Conservation (phyloP, 148 eudicot genomes). For the Amaranthus hypochondriacus region DNA sequence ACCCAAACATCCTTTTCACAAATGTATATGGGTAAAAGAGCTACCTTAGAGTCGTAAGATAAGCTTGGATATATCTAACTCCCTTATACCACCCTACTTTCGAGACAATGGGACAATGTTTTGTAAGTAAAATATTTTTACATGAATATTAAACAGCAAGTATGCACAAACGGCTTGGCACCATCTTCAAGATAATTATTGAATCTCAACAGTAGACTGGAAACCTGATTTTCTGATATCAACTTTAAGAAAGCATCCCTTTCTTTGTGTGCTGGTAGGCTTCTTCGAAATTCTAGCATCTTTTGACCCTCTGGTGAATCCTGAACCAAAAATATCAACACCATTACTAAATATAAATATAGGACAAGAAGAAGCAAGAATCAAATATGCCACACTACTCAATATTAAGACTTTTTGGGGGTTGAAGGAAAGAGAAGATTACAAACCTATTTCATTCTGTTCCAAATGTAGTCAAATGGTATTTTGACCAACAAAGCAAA, state of each 20-base stretch:
- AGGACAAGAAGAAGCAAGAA: neutral
- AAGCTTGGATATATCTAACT: neutral
- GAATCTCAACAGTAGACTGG: neutral
- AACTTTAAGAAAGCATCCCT: slow-evolving; percentile 58
- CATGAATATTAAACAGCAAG: neutral
- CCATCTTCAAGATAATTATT: neutral
- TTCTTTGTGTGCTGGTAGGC: slow-evolving; percentile 86
- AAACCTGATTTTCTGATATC: slow-evolving; percentile 79
- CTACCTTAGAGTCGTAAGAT: neutral
- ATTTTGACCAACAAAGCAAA: neutral
- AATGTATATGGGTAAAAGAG: neutral
- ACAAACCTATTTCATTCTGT: neutral
- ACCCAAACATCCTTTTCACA: neutral
- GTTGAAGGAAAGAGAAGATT: slow-evolving; percentile 5
- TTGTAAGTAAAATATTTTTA: neutral
- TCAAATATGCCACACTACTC: neutral
- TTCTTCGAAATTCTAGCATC: slow-evolving; percentile 81
- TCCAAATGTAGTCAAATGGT: neutral
- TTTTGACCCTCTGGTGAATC: slow-evolving; percentile 87
- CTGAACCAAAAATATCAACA: slow-evolving; percentile 28
- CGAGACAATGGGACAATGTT: neutral
- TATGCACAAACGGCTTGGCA: neutral
- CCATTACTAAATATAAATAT: neutral
- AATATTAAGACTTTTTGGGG: neutral
- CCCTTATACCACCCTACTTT: neutral